phyloP scores from a whole-genome alignment of 257 asterid genomes.

The Scutellaria baicalensis region DNA sequence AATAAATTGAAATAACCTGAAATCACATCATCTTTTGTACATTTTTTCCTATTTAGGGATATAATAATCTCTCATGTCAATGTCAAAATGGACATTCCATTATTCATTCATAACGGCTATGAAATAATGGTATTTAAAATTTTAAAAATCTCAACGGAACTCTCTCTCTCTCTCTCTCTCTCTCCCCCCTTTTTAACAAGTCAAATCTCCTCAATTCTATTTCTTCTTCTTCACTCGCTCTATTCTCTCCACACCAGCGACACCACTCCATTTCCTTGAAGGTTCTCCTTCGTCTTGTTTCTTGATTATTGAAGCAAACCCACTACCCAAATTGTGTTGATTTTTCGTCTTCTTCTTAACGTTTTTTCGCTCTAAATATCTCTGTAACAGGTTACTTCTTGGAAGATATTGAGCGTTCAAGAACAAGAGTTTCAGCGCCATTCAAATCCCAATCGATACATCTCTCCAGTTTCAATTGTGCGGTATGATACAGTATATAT shows the following conservation, averaged over 20 bases:
- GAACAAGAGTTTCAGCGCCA: background rate
- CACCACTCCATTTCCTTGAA: slow-evolving; percentile 6
- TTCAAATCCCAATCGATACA: background rate
- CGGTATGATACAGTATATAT: slow-evolving; percentile 3
- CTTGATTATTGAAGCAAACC: background rate
- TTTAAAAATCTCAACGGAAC: slow-evolving; percentile 20
- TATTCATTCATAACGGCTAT: slow-evolving; percentile 38
- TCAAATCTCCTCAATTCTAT: background rate
- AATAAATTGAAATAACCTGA: too few species aligned
- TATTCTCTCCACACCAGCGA: background rate
- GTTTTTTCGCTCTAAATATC: too few species aligned
- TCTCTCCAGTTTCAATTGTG: slow-evolving; percentile 5
- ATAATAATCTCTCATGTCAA: too few species aligned
- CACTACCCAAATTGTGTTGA: background rate
- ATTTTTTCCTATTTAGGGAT: too few species aligned
- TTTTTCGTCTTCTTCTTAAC: background rate
- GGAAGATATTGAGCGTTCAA: slow-evolving; percentile 2
- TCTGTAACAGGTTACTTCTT: slow-evolving; percentile 1
- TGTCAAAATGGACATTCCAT: slow-evolving; percentile 10
- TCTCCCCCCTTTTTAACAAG: background rate
- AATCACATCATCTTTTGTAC: too few species aligned
- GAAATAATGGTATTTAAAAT: slow-evolving; percentile 20
- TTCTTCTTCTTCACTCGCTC: background rate
- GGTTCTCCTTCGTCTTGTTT: background rate
- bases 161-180: background rate